Evolutionary conservation across 371 early-diverging fungal genomes (phyloP).

Genomic region (Apophysomyces variabilis): DNA sequence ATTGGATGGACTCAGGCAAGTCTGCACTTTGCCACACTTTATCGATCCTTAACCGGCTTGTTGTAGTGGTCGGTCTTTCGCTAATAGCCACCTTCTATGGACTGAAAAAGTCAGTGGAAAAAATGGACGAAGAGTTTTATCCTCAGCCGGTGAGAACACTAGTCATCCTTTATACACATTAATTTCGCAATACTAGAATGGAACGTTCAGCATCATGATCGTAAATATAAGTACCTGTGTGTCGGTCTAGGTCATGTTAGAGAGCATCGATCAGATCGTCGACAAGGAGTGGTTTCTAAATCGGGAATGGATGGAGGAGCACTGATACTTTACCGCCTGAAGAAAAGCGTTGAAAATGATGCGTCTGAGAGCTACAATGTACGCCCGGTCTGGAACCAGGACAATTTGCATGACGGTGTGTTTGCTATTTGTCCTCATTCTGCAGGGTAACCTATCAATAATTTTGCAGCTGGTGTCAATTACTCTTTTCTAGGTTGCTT

Average conservation of each 20-base stretch:
- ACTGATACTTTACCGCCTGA: slow-evolving; percentile 41
- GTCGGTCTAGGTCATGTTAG: slow-evolving; percentile 39
- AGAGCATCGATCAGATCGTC: slow-evolving; percentile 15
- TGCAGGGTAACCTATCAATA: slow-evolving; percentile 32
- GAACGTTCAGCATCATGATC: slow-evolving; percentile 31
- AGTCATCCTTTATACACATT: not conserved
- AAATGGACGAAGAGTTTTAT: slow-evolving; percentile 24
- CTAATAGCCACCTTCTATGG: slow-evolving; percentile 18
- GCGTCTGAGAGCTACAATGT: slow-evolving; percentile 18
- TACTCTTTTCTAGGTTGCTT: slow-evolving; percentile 26
- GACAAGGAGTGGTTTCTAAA: slow-evolving; percentile 7
- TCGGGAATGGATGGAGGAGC: slow-evolving; percentile 34
- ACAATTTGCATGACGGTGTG: slow-evolving; percentile 41
- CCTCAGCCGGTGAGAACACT: slow-evolving; percentile 22
- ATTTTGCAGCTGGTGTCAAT: not conserved
- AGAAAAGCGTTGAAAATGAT: slow-evolving; percentile 15
- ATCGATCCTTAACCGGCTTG: not conserved
- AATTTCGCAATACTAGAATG: slow-evolving; percentile 28
- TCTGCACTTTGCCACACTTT: not conserved
- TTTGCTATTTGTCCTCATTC: slow-evolving; percentile 49
- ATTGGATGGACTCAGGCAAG: slow-evolving; percentile 23
- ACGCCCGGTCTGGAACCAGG: slow-evolving; percentile 37
- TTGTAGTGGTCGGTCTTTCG: slow-evolving; percentile 23
- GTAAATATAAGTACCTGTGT: slow-evolving; percentile 43
- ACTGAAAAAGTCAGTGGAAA: slow-evolving; percentile 18